These are phyloP conservation scores for Polytolypa hystricis DNA, from an alignment of 2,329 filamentous ascomycete genomes.

Conservation along the genomic window DNA sequence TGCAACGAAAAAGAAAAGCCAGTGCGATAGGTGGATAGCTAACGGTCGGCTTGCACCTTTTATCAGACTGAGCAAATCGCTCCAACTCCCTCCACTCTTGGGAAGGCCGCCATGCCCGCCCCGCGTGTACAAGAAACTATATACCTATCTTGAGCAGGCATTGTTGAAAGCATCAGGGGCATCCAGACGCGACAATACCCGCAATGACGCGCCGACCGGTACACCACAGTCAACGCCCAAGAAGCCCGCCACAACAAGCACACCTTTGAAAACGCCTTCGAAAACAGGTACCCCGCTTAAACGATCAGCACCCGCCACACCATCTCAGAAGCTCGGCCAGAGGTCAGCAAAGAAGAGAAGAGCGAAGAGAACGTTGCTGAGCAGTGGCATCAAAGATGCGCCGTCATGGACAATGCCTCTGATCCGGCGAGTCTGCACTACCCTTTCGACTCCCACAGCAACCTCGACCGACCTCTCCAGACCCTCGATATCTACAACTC, in stretches of 20 bases:
- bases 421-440: constrained; percentile 54
- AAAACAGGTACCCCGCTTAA: constrained; percentile 2
- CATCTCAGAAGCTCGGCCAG: constrained; percentile 5
- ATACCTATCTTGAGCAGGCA: constrained; percentile 64
- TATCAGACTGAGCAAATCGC: constrained; percentile 60
- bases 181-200: constrained; percentile 25
- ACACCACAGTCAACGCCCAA: constrained; percentile 14
- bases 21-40: too few relatives aligned
- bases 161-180: constrained; percentile 35
- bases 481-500: constrained; percentile 31
- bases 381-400: constrained; percentile 28
- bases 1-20: too few relatives aligned
- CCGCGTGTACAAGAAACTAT: constrained; percentile 72
- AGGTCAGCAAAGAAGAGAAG: constrained; percentile 5
- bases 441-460: constrained; percentile 44
- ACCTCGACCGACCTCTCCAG: constrained; percentile 26
- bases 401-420: constrained; percentile 60
- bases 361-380: constrained; percentile 15
- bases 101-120: constrained; percentile 68
- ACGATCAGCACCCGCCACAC: not conserved
- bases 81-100: constrained; percentile 67
- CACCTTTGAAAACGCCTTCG: constrained; percentile 6
- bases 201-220: not conserved
- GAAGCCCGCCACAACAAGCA: constrained; percentile 19
- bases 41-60: too few relatives aligned